Conservation (phyloP, 768 basidiomycete species). For the Lactarius sp. region DNA sequence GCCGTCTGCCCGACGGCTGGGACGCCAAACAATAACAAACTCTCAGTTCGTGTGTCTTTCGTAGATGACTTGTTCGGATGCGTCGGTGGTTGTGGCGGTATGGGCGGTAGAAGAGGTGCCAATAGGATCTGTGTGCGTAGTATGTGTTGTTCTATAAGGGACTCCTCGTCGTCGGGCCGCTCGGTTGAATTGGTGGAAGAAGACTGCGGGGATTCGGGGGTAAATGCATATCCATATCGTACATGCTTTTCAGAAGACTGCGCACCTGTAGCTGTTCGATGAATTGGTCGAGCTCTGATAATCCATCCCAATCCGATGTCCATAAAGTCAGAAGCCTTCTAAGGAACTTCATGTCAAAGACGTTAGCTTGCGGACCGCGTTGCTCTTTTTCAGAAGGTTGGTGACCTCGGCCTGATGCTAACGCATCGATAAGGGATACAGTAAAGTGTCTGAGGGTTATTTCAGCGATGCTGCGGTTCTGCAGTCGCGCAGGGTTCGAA, state of each 20-base stretch:
- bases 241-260: background rate
- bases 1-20: slow-evolving; percentile 51
- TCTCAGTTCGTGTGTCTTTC: slow-evolving; percentile 36
- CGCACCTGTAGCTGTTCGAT: slow-evolving; percentile 19
- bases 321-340: slow-evolving; percentile 17
- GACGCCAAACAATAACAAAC: slow-evolving; percentile 48
- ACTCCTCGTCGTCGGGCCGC: slow-evolving; percentile 1
- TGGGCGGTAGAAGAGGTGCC: slow-evolving; percentile 48
- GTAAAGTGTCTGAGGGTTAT: background rate
- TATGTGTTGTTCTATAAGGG: slow-evolving; percentile 40
- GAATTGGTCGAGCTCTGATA: slow-evolving; percentile 13
- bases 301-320: slow-evolving; percentile 6
- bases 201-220: background rate
- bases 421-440: slow-evolving; percentile 6
- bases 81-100: slow-evolving; percentile 17
- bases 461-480: slow-evolving; percentile 5
- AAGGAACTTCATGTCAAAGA: slow-evolving; percentile 17
- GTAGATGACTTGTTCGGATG: slow-evolving; percentile 20
- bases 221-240: background rate
- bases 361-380: background rate
- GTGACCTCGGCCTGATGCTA: background rate
- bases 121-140: slow-evolving; percentile 58
- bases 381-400: background rate
- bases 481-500: background rate
- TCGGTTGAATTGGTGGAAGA: slow-evolving; percentile 3